phyloP scores from a whole-genome alignment of 345 rosid species.

The Durio zibethinus region DNA sequence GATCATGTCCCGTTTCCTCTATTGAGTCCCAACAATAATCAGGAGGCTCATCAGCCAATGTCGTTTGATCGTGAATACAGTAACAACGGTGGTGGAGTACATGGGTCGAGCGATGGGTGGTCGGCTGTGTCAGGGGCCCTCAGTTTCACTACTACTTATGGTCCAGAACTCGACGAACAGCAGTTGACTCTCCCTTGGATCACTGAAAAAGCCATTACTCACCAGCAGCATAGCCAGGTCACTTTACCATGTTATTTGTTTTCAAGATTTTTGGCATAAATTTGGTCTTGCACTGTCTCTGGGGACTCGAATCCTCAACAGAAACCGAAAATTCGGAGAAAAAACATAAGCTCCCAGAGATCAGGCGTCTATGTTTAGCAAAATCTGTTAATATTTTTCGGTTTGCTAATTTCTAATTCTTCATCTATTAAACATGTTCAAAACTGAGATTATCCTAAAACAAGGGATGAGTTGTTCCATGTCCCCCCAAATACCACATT shows the following conservation, averaged over 20 bases:
- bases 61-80: background rate
- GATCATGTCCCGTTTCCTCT: constrained; percentile 4
- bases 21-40: background rate
- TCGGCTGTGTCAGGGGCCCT: constrained; percentile 6
- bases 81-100: background rate
- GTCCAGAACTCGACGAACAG: constrained; percentile 2
- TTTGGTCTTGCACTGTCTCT: background rate
- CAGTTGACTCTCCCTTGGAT: background rate
- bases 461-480: background rate
- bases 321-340: no score
- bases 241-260: background rate
- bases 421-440: no score
- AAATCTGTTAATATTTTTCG: no score
- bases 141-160: constrained; percentile 2
- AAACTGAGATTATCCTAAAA: background rate
- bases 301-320: no score
- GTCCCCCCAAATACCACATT: background rate
- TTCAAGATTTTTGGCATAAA: background rate
- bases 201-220: background rate
- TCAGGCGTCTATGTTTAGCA: no score
- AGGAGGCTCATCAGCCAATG: background rate
- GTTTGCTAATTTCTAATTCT: no score
- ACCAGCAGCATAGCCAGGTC: background rate
- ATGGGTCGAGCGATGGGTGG: constrained; percentile 5
- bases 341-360: no score